Evolutionary conservation across 495 filamentous ascomycete genomes (phyloP), one percentile per base, ranked within the genome.

Genomic region (Penicillium salamii): DNA sequence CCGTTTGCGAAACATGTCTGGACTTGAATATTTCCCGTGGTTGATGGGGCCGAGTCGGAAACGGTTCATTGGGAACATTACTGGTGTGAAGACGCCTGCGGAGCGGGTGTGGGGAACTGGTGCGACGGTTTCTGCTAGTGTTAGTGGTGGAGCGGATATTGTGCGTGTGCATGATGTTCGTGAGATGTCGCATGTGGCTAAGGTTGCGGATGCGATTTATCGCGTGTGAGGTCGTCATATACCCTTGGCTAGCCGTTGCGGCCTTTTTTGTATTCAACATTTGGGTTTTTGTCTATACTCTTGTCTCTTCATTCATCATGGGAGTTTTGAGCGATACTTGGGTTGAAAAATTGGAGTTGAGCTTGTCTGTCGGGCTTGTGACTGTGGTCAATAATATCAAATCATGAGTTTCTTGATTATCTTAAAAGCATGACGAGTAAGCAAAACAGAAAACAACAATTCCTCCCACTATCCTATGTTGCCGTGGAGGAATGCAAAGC

Each of bases 61-160:
- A 71, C 76, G 83, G 36, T 98, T 97, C 57, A 83, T 97, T 47
- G 92, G 92, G 0, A 76, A 71, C 50, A 76, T 96, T 26, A 95
- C 90, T 2, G 90, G 89, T 0, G 90, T 91, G 9, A 78, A 87
- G 59, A 75, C 75, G 51, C 71, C 83, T 3, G 75, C 68, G 49
- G 75, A 88, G 46, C 78, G 91, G 40, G 75, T 77, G 20, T 95
- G 85, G 84, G 93, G 93, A 3, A 97, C 92, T 0, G 92, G 90
- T 9, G 90, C 87, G 11, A 88, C 91, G 2, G 89, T 97, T 2
- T 83, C 89, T 8, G 87, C 90, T 14, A 89, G 90, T 58, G 82
- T 98, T 32, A 81, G 85, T 46, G 90, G 90, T n/a, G 93, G 93
- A 3, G 93, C 91, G 13, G 93, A 97, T 78, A 83, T 98, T 45